Percentiles rank a stretch among this genome's conserved stretches.
Conservation (phyloP, 164 flowering plant species). For the Amborella trichopoda region DNA sequence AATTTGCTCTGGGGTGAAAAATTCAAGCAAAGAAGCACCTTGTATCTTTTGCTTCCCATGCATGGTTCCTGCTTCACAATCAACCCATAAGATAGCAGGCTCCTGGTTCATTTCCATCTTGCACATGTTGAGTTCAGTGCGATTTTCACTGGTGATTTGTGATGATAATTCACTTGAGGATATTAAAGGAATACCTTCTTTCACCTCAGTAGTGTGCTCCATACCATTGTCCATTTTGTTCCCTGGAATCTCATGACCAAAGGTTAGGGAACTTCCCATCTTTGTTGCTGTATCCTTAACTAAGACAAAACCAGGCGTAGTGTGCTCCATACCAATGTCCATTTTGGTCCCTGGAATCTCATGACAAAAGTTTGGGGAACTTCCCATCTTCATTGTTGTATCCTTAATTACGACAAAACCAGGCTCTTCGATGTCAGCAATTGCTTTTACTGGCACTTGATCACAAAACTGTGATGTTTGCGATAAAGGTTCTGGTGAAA, state of each 20-base stretch:
- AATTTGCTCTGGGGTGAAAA: slow-evolving; percentile 11
- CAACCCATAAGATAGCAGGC: not conserved
- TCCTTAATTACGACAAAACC: slow-evolving; percentile 30
- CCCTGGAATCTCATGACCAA: slow-evolving; percentile 20
- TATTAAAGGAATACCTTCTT: not conserved
- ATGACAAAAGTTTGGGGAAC: slow-evolving; percentile 18
- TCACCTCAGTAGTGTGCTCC: not conserved
- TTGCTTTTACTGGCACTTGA: slow-evolving; percentile 19
- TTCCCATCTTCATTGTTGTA: slow-evolving; percentile 37
- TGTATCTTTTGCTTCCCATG: slow-evolving; percentile 2
- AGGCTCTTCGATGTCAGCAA: slow-evolving; percentile 19
- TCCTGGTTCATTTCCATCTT: slow-evolving; percentile 1
- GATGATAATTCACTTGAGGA: too few species aligned
- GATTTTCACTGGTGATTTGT: too few species aligned
- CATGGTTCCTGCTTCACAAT: not conserved
- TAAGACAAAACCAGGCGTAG: too few species aligned
- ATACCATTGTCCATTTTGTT: slow-evolving; percentile 22
- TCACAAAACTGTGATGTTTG: slow-evolving; percentile 18
- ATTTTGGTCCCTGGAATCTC: slow-evolving; percentile 22
- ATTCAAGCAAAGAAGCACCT: slow-evolving; percentile 12
- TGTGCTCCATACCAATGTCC: too few species aligned
- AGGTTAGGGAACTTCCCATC: too few species aligned
- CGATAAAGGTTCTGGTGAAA: slow-evolving; percentile 21
- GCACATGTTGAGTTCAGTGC: too few species aligned
- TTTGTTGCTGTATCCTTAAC: too few species aligned